These are phyloP conservation scores for Spergularia marina DNA, from an alignment of 148 eudicot species.

Conservation along the genomic window DNA sequence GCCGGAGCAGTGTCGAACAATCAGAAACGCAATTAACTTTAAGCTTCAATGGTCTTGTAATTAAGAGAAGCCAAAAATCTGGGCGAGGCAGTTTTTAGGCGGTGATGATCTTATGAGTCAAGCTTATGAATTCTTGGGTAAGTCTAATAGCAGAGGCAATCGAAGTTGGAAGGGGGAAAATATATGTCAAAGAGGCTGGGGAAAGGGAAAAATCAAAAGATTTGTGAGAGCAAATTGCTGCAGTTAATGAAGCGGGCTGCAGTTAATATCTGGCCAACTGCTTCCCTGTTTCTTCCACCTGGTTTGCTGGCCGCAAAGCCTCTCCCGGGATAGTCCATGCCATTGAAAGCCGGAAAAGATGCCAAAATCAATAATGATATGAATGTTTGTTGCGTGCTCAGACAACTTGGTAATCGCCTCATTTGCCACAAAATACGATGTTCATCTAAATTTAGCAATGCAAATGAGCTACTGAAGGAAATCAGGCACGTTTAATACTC, in stretches of 20 bases:
- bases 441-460: conserved; percentile 33
- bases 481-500: conserved; percentile 30
- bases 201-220: conserved; percentile 19
- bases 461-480: conserved; percentile 25
- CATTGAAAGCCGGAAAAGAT: conserved; percentile 71
- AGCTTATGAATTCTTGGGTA: too few species aligned
- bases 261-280: conserved; percentile 42
- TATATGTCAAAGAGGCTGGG: conserved; percentile 30
- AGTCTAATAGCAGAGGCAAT: background rate
- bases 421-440: conserved; percentile 50
- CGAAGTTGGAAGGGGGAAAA: conserved; percentile 10
- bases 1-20: too few species aligned
- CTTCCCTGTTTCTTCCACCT: conserved; percentile 58
- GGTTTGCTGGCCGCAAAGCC: conserved; percentile 58
- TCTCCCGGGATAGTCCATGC: conserved; percentile 59
- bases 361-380: conserved; percentile 66
- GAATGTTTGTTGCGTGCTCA: conserved; percentile 38
- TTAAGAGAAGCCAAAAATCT: too few species aligned
- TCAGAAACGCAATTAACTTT: too few species aligned
- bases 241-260: background rate
- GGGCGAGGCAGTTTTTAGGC: too few species aligned
- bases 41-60: too few species aligned
- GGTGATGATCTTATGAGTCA: too few species aligned
- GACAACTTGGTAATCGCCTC: conserved; percentile 39
- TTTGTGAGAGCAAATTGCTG: conserved; percentile 31